Evolutionary conservation across 2,329 filamentous ascomycete species (phyloP).

Genomic region (Sclerotinia glacialis): DNA sequence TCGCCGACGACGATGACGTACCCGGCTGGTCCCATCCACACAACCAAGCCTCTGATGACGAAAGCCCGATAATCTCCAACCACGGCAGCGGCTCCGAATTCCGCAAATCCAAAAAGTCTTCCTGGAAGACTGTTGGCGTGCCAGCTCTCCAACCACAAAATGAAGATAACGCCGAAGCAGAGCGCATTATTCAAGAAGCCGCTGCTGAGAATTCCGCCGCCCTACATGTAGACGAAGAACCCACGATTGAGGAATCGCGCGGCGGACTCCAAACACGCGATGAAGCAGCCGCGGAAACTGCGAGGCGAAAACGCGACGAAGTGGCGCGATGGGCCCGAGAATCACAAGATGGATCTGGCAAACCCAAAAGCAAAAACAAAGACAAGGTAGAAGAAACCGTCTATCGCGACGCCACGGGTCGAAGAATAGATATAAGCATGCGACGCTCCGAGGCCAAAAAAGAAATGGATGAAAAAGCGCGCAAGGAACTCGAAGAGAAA

Average conservation of each 20-base stretch:
- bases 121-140: conserved; percentile 69
- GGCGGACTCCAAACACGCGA: conserved; percentile 84
- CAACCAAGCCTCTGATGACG: conserved; percentile 53
- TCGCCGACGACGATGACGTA: conserved; percentile 63
- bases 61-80: conserved; percentile 49
- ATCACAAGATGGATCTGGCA: conserved; percentile 35
- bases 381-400: conserved; percentile 67
- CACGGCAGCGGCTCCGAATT: conserved; percentile 55
- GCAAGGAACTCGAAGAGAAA: conserved; percentile 61
- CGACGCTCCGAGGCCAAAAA: conserved; percentile 82
- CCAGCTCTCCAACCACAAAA: conserved; percentile 41
- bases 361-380: conserved; percentile 44
- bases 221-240: conserved; percentile 49
- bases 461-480: conserved; percentile 68
- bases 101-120: conserved; percentile 71
- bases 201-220: conserved; percentile 63
- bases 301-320: conserved; percentile 65
- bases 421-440: conserved; percentile 91
- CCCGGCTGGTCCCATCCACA: conserved; percentile 41
- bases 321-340: conserved; percentile 48
- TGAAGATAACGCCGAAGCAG: conserved; percentile 63
- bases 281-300: conserved; percentile 68
- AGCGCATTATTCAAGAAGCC: conserved; percentile 72
- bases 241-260: conserved; percentile 83
- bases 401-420: conserved; percentile 89